Evolutionary conservation across 169 alveolate genomes (phyloP).

Genomic region (Amoebophrya sp.): DNA sequence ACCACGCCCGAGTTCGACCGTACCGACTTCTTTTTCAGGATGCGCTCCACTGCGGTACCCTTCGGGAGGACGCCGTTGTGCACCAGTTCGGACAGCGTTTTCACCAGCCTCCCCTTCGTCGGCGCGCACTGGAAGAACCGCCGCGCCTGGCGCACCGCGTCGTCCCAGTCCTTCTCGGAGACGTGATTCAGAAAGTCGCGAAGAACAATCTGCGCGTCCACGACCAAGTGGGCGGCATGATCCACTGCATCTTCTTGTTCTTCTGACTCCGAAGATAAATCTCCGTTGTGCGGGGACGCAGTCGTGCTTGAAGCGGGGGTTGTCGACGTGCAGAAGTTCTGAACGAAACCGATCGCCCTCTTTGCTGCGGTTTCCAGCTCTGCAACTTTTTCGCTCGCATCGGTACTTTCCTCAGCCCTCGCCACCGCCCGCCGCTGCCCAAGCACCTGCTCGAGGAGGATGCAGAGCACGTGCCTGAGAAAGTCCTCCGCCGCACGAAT

Average conservation of each 20-base stretch:
- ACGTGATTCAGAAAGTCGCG: background rate
- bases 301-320: background rate
- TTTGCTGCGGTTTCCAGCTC: background rate
- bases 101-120: background rate
- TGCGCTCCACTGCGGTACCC: background rate
- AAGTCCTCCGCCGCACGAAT: background rate
- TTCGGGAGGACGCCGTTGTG: background rate
- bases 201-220: background rate
- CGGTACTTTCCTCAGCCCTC: no score
- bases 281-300: background rate
- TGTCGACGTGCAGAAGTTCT: background rate
- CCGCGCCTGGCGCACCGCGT: background rate
- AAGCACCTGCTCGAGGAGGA: background rate
- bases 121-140: background rate
- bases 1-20: constrained; percentile 76
- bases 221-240: background rate
- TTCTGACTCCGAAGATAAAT: background rate
- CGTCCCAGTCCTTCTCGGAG: background rate
- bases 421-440: no score
- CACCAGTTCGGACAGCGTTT: background rate
- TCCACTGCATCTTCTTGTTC: background rate
- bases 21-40: constrained; percentile 49
- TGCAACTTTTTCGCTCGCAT: no score
- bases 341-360: background rate
- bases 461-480: background rate